Evolutionary conservation across 768 basidiomycete genomes (phyloP).

Genomic region (Nidularia sp.): DNA sequence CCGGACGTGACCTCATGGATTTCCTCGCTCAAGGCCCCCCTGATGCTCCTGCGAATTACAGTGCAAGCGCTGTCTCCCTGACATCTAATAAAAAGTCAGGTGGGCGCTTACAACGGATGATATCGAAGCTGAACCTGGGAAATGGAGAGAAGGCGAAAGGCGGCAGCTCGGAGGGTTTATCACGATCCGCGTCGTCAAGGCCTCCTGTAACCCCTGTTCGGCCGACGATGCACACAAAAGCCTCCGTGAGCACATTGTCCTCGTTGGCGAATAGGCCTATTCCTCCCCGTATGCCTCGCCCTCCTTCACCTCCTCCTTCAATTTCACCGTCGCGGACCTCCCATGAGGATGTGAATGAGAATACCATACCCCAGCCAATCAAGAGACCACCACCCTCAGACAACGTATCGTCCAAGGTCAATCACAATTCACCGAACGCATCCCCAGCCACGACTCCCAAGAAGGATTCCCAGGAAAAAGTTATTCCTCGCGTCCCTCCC

Average conservation of each 20-base stretch:
- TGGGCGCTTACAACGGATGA: conserved; percentile 75
- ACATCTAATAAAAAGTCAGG: conserved; percentile 49
- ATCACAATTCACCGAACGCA: not conserved
- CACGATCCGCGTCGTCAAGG: conserved; percentile 1
- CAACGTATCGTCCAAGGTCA: too few species aligned
- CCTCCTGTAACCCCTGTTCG: conserved; percentile 9
- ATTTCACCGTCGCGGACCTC: not conserved
- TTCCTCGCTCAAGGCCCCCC: conserved; percentile 59
- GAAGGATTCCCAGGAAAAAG: not conserved
- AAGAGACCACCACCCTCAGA: too few species aligned
- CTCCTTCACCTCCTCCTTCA: conserved; percentile 45
- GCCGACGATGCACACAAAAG: conserved; percentile 16
- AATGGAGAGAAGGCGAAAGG: conserved; percentile 30
- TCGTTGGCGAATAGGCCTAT: conserved; percentile 55
- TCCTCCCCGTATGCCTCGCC: conserved; percentile 53
- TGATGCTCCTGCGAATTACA: conserved; percentile 19
- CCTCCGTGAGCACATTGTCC: conserved; percentile 36
- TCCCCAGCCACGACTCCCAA: too few species aligned
- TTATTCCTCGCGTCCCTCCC: not conserved
- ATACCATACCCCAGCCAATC: too few species aligned
- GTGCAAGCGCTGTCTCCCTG: conserved; percentile 21
- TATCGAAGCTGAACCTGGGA: conserved; percentile 67
- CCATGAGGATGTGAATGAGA: too few species aligned
- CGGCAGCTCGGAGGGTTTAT: conserved; percentile 9
- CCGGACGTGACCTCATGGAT: conserved; percentile 48